Evolutionary conservation across 768 basidiomycete genomes (phyloP).

Genomic region (Termitomyces sp.): DNA sequence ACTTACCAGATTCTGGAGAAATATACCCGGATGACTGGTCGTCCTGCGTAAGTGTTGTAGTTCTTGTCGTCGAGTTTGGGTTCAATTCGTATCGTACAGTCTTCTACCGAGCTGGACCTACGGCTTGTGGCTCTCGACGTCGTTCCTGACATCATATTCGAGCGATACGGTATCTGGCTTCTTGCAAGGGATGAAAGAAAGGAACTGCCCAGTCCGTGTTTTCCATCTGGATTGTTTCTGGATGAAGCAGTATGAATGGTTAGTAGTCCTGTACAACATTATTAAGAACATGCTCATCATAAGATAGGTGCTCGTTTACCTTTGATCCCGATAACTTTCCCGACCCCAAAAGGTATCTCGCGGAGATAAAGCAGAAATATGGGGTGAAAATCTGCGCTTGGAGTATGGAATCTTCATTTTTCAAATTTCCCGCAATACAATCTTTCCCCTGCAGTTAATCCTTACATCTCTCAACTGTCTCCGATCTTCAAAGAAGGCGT

Average conservation of each 20-base stretch:
- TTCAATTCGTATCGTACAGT: conserved; percentile 30
- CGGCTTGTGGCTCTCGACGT: conserved; percentile 75
- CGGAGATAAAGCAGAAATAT: conserved; percentile 55
- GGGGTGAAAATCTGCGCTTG: conserved; percentile 71
- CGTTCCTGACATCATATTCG: conserved; percentile 69
- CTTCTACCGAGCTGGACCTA: conserved; percentile 71
- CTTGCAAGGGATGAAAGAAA: conserved; percentile 64
- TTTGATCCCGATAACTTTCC: conserved; percentile 77
- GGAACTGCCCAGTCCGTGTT: conserved; percentile 59
- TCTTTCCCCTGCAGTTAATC: conserved; percentile 47
- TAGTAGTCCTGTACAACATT: conserved; percentile 7
- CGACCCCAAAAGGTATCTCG: conserved; percentile 58
- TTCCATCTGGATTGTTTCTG: conserved; percentile 78
- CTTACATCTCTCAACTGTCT: conserved; percentile 66
- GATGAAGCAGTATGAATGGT: conserved; percentile 72
- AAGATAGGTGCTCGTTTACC: conserved; percentile 62
- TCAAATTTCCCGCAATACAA: background rate
- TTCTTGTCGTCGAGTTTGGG: conserved; percentile 5
- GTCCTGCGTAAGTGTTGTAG: conserved; percentile 41
- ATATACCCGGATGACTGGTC: conserved; percentile 58
- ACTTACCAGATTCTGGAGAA: conserved; percentile 49
- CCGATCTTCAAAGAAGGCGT: conserved; percentile 67
- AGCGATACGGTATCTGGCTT: conserved; percentile 65
- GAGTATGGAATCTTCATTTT: conserved; percentile 31
- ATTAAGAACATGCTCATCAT: background rate